A percentile compares a stretch with the other conserved stretches of the same genome.
Conservation (phyloP, 78 protist genomes). For the Isochrysis galbana region DNA sequence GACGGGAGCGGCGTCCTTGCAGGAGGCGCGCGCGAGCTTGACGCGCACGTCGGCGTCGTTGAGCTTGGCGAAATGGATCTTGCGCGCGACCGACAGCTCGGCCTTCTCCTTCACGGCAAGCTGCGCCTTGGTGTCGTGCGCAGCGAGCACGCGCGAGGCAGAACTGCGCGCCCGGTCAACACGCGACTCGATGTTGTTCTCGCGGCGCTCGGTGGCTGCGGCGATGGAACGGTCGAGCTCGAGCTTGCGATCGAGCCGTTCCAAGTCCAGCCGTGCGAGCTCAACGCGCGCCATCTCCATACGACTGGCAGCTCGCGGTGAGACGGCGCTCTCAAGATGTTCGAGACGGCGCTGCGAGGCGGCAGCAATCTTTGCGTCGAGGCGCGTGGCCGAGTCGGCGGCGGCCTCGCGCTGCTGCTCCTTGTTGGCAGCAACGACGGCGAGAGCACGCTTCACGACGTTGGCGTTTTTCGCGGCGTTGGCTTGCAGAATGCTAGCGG, state of each 20-base stretch:
- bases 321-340: not conserved
- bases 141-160: not conserved
- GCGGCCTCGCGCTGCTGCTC: not conserved
- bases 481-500: not conserved
- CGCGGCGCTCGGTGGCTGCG: not conserved
- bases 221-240: not conserved
- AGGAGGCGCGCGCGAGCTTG: not conserved
- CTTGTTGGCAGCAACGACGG: not conserved
- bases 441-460: not conserved
- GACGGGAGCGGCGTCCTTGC: not conserved
- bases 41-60: not conserved
- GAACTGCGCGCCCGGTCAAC: not conserved
- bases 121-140: not conserved
- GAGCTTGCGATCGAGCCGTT: not conserved
- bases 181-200: not conserved
- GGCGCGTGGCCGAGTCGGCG: not conserved
- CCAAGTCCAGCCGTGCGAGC: not conserved
- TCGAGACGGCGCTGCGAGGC: not conserved
- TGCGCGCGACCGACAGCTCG: not conserved
- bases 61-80: not conserved
- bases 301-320: not conserved
- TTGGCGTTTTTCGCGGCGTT: not conserved
- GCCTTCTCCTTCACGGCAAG: not conserved
- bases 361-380: not conserved
- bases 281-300: not conserved